Percentiles rank a stretch among this genome's conserved stretches.
Evolutionary conservation across 2,329 filamentous ascomycete species (phyloP).

Genomic region (Thermoascus crustaceus): DNA sequence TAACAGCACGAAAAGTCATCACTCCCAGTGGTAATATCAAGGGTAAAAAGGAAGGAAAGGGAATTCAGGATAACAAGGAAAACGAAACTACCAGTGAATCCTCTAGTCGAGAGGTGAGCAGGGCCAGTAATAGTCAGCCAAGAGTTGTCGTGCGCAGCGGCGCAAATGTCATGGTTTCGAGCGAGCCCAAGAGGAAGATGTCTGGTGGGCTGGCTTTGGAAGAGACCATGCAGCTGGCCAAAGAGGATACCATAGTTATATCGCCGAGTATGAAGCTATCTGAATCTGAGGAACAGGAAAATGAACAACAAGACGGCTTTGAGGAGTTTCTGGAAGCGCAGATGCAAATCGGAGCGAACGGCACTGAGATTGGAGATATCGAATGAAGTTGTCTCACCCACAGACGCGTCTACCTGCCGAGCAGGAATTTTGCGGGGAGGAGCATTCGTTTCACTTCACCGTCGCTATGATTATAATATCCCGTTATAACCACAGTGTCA

Average conservation of each 20-base stretch:
- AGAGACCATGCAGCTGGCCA: constrained; percentile 12
- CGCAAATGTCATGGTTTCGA: constrained; percentile 13
- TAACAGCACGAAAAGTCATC: constrained; percentile 16
- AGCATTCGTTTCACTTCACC: too few species aligned
- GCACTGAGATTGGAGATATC: too few species aligned
- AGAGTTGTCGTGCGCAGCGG: constrained; percentile 14
- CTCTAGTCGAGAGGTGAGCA: constrained; percentile 13
- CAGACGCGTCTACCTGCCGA: too few species aligned
- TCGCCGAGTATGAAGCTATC: constrained; percentile 16
- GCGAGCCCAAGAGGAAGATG: constrained; percentile 18
- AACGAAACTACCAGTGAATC: constrained; percentile 13
- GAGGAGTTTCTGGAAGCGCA: constrained; percentile 14
- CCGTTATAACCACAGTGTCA: too few species aligned
- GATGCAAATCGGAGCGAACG: constrained; percentile 4
- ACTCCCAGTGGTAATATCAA: constrained; percentile 26
- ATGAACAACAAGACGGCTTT: constrained; percentile 9
- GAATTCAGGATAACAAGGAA: constrained; percentile 14
- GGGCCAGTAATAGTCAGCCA: constrained; percentile 10
- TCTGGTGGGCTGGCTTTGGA: constrained; percentile 12
- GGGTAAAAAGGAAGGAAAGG: constrained; percentile 25
- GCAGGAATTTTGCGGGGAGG: too few species aligned
- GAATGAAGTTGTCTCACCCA: too few species aligned
- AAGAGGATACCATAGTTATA: constrained; percentile 10
- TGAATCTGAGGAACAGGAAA: constrained; percentile 9
- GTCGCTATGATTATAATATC: too few species aligned